These are phyloP conservation scores for Suhomyces emberorum DNA, from an alignment of 805 yeast genomes.

Conservation along the genomic window DNA sequence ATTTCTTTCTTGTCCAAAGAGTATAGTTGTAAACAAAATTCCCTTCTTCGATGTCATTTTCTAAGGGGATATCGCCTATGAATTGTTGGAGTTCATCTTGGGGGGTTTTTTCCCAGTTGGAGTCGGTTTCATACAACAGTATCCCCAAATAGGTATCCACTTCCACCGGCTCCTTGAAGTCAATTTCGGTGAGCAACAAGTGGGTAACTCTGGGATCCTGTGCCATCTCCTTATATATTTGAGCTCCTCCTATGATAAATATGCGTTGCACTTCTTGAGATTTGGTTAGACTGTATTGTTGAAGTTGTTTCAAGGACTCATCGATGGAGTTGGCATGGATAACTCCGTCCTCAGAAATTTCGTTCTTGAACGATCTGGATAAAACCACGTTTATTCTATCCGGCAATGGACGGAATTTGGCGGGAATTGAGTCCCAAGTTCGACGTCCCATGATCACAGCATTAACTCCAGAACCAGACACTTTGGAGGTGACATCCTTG, in stretches of 20 bases:
- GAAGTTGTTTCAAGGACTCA: conserved; percentile 19
- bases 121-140: conserved; percentile 10
- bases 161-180: conserved; percentile 31
- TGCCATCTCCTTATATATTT: conserved; percentile 64
- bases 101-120: conserved; percentile 36
- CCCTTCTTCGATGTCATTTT: conserved; percentile 34
- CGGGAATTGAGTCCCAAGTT: conserved; percentile 94
- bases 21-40: conserved; percentile 56
- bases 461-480: conserved; percentile 39
- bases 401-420: conserved; percentile 76
- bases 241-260: conserved; percentile 91
- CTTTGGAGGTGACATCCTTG: conserved; percentile 60
- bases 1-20: conserved; percentile 44
- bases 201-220: conserved; percentile 44
- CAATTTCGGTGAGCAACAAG: conserved; percentile 68
- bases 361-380: conserved; percentile 43
- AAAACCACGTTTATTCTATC: conserved; percentile 73
- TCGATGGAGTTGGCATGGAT: conserved; percentile 29
- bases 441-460: conserved; percentile 95
- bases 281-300: conserved; percentile 38
- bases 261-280: conserved; percentile 49
- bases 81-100: conserved; percentile 34
- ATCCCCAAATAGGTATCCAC: conserved; percentile 72
- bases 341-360: conserved; percentile 20
- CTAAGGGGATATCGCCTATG: conserved; percentile 32